Base-by-base conservation (phyloP, 345 rosid species). In the Mangifera indica region DNA sequence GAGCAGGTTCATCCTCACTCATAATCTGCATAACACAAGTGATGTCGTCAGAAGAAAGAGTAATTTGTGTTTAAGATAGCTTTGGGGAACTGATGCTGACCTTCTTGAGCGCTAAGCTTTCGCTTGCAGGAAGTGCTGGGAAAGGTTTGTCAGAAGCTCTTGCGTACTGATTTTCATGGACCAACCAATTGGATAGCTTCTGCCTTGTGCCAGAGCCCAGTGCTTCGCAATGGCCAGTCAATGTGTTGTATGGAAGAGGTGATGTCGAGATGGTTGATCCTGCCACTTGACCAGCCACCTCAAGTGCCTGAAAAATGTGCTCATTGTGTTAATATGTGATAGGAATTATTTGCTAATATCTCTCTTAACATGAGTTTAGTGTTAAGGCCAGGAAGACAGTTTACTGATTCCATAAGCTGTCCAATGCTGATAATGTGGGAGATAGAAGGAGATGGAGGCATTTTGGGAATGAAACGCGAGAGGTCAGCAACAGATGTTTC, bases 231-330 rank as follows among this genome's bases (percentile, higher is more conserved):
- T 83, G 93, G 73, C 84, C 87, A 34, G 96, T 77, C 97, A 89
- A 83, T 67, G 96, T 77, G 68, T 89, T 78, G 48, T 84, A 95
- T 48, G 99, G 97, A 63, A 95, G 94, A 2, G 97, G 98, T 6
- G 98, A 94, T 44, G 89, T 84, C 55, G 96, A 87, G 76, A 89
- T 79, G n/a, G 91, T 77, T 70, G 91, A 82, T 69, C 87, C 94
- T 18, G 91, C 96, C 67, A 95, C 98, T 83, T 91, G 94, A 79
- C 99, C 94, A 45, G 98, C 99, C 34, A 91, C 97, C 85, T 86
- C 89, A 49, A 92, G 96, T 4, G 99, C 97, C 98, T 95, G 84
- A 54, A 77, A 37, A 77, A 32, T 73, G 72, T 40, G 21, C 46
- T 15, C 17, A 24, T 70, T 25, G 13, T 46, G 75, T 20, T 40